Conservation (phyloP, 2,329 filamentous ascomycete species). For the Aureobasidium sp. region DNA sequence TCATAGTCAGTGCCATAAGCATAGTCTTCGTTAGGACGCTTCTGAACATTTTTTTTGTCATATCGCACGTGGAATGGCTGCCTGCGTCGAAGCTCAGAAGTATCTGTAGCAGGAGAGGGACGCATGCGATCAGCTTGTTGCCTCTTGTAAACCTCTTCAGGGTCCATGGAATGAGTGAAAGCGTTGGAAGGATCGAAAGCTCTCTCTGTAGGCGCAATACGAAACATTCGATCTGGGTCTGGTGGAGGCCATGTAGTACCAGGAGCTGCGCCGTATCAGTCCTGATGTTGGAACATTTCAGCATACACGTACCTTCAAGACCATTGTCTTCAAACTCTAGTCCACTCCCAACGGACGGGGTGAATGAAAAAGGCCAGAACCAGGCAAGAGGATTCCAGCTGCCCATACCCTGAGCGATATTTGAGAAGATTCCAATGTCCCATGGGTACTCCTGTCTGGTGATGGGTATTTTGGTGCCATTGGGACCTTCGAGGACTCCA, state of each 20-base stretch:
- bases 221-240: slow-evolving; percentile 39
- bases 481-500: slow-evolving; percentile 48
- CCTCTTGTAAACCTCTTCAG: slow-evolving; percentile 46
- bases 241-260: slow-evolving; percentile 40
- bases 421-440: slow-evolving; percentile 66
- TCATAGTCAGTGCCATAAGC: slow-evolving; percentile 17
- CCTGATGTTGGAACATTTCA: slow-evolving; percentile 29
- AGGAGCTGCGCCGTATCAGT: slow-evolving; percentile 31
- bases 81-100: slow-evolving; percentile 29
- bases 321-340: slow-evolving; percentile 63
- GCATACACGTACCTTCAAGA: slow-evolving; percentile 53
- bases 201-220: slow-evolving; percentile 17
- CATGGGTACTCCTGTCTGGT: slow-evolving; percentile 70
- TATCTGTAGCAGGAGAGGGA: slow-evolving; percentile 22
- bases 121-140: slow-evolving; percentile 44
- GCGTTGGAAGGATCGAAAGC: slow-evolving; percentile 18
- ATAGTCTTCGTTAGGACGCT: slow-evolving; percentile 15
- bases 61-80: slow-evolving; percentile 35
- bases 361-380: slow-evolving; percentile 58
- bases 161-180: slow-evolving; percentile 32
- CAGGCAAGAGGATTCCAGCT: slow-evolving; percentile 56
- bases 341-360: slow-evolving; percentile 44
- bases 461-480: slow-evolving; percentile 47
- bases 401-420: slow-evolving; percentile 70
- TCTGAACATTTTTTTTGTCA: slow-evolving; percentile 18